Evolutionary conservation across 495 filamentous ascomycete genomes (phyloP).

Genomic region (Peziza echinospora): DNA sequence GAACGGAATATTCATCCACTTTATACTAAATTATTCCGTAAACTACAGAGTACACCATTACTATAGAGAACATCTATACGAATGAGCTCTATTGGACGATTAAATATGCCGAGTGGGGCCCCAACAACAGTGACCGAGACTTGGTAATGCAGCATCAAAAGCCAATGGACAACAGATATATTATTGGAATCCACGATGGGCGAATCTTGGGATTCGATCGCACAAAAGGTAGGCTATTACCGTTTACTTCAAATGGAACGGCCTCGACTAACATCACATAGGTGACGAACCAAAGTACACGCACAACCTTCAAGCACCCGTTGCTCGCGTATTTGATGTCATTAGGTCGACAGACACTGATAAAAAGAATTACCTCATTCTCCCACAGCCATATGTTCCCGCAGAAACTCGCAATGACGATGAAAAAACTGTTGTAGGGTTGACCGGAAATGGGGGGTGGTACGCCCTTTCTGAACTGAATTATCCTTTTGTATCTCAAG

Average conservation of each 20-base stretch:
- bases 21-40: conserved; percentile 2
- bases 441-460: conserved; percentile 66
- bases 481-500: conserved; percentile 37
- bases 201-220: conserved; percentile 53
- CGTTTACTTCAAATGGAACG: background rate
- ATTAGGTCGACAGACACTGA: conserved; percentile 39
- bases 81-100: conserved; percentile 67
- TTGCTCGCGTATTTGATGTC: conserved; percentile 80
- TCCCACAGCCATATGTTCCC: conserved; percentile 67
- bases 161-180: conserved; percentile 71
- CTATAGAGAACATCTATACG: conserved; percentile 54
- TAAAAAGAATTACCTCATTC: conserved; percentile 43
- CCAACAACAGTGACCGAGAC: conserved; percentile 79
- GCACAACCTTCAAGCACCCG: conserved; percentile 56
- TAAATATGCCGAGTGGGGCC: conserved; percentile 84
- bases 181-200: conserved; percentile 77
- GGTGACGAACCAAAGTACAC: conserved; percentile 26
- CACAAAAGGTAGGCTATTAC: background rate
- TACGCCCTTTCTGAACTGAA: conserved; percentile 77
- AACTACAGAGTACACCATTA: conserved; percentile 61
- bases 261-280: too few relatives aligned
- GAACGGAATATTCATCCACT: background rate
- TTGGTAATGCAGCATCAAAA: conserved; percentile 56
- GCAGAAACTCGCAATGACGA: conserved; percentile 31
- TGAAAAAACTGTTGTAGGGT: conserved; percentile 52